Base-by-base conservation (phyloP, 2,329 filamentous ascomycete species). In the Xylariaceae sp. region DNA sequence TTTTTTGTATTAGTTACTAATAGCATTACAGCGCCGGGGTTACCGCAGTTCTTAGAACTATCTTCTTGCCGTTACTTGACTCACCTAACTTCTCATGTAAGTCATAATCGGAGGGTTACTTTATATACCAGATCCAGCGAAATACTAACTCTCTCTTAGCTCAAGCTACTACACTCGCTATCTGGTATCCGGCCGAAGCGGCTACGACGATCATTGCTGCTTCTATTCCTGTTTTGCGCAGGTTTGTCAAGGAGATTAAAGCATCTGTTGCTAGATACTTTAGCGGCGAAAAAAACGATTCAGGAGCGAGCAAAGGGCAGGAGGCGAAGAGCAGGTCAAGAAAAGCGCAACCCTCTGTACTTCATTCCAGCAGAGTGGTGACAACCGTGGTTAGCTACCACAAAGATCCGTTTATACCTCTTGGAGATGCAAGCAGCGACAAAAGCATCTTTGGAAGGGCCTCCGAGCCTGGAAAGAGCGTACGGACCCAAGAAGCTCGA, bases 191-290 rank as follows among this genome's bases (percentile, higher is more conserved):
- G 0, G 69, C 66, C 11, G 71, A 73, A 52, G 57, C 67, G 3
- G 53, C 64, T n/a, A 64, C 60, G 4, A 68, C 69, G 5, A 68
- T 73, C 21, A 60, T 71, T 2, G 71, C 69, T 4, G 65, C 69
- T 29, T 72, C 69, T 3, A 71, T 73, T 23, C 71, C 71, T 7
- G 70, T 73, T 14, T 53, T 73, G 6, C 68, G 70, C 1, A 68
- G 65, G 14, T 62, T 72, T 3, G 52, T 72, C 50, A 65, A 62
- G 33, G 64, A 69, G 33, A 51, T 67, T n/a, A 57, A 61, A 8
- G 55, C 62, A 16, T 66, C 63, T 1, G 43, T 54, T n/a, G 61
- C 57, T 7, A 56, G 51, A 8, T 65, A 65, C 24, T 56, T 59
- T 41, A 55, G 51, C 33, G 34, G 37, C 26, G 54, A 57, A 24